Percentiles rank a stretch among this genome's conserved stretches.
phyloP scores from a whole-genome alignment of 305 asterid species.

The Fraxinus ornus region DNA sequence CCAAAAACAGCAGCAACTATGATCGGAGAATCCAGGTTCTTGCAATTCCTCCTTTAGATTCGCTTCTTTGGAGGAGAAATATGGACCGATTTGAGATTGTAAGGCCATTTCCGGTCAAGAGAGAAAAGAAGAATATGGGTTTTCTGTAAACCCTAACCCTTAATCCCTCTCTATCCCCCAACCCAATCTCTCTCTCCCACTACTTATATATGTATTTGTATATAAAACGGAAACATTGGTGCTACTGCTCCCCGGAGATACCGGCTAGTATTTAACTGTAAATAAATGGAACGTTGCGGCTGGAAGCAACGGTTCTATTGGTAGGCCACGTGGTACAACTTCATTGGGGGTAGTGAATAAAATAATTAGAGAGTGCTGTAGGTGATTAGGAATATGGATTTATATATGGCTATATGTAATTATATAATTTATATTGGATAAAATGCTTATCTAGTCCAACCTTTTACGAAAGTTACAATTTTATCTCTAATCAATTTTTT shows the following conservation, averaged over 20 bases:
- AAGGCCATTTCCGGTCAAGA: constrained; percentile 21
- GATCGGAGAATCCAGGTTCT: constrained; percentile 32
- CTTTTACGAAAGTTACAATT: neutral
- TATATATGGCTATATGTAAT: no score
- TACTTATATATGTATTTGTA: neutral
- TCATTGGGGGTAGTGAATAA: neutral
- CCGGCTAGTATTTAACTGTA: constrained; percentile 20
- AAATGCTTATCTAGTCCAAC: neutral
- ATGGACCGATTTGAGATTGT: constrained; percentile 28
- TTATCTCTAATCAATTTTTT: neutral
- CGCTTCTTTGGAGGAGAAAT: constrained; percentile 20
- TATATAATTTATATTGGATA: neutral
- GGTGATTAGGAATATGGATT: neutral
- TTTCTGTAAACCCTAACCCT: constrained; percentile 35
- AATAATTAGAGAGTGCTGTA: neutral
- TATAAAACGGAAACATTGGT: constrained; percentile 26
- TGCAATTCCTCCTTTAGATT: constrained; percentile 32
- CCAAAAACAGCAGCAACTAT: constrained; percentile 48
- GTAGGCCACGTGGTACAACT: neutral
- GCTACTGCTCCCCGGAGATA: neutral
- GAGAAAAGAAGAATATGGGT: neutral
- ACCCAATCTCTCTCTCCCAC: constrained; percentile 5
- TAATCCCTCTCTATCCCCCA: neutral
- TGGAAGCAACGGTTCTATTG: neutral
- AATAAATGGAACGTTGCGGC: constrained; percentile 18